Conservation (phyloP, 106 monocot species). For the Allium sativum region DNA sequence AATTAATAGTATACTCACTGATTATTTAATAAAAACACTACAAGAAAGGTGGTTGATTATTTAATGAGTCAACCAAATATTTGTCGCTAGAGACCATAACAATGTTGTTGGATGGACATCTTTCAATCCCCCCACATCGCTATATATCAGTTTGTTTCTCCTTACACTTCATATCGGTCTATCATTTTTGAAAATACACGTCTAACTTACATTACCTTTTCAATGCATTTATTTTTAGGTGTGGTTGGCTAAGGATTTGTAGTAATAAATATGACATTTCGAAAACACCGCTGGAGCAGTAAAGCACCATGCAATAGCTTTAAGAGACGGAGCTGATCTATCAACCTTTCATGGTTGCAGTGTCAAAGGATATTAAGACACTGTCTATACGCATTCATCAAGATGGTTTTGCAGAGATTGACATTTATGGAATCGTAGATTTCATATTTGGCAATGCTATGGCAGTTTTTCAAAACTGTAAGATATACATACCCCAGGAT, state of each 20-base stretch:
- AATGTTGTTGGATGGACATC: constrained; percentile 52
- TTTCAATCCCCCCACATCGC: constrained; percentile 36
- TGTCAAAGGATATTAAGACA: constrained; percentile 61
- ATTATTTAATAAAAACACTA: too few relatives aligned
- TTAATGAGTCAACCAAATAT: constrained; percentile 44
- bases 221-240: constrained; percentile 10
- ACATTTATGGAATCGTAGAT: constrained; percentile 56
- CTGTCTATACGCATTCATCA: constrained; percentile 63
- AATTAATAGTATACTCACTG: too few relatives aligned
- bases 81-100: constrained; percentile 47
- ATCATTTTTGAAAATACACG: too few relatives aligned
- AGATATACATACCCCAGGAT: constrained; percentile 18
- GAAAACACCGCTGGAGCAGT: constrained; percentile 41
- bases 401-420: constrained; percentile 59
- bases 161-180: too few relatives aligned
- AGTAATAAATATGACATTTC: constrained; percentile 33
- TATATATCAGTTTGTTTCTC: neutral
- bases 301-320: constrained; percentile 51
- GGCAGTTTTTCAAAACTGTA: constrained; percentile 46
- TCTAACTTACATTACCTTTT: too few relatives aligned
- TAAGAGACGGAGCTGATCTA: constrained; percentile 48
- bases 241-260: constrained; percentile 55
- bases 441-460: constrained; percentile 69
- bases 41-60: too few relatives aligned
- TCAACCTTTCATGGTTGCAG: constrained; percentile 35